Evolutionary conservation across 1,284 basidiomycete species (phyloP).

Genomic region (Moniliophthora roreri): DNA sequence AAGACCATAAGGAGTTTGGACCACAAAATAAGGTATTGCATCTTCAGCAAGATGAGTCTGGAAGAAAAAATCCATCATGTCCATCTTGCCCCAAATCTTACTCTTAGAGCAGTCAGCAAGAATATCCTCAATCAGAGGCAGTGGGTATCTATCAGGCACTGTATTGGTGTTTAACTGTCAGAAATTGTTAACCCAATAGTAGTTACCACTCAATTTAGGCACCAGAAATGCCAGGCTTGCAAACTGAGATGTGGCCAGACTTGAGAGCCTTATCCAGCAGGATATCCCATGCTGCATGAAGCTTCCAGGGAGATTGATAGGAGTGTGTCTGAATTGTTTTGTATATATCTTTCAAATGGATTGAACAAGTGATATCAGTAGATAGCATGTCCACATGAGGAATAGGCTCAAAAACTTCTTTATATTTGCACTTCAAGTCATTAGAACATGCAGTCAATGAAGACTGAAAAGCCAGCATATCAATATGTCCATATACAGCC

Average conservation of each 20-base stretch:
- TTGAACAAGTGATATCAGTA: conserved; percentile 23
- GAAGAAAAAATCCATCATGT: conserved; percentile 40
- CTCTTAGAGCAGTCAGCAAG: conserved; percentile 25
- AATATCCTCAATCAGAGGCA: conserved; percentile 32
- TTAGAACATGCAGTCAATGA: conserved; percentile 1
- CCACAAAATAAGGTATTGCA: conserved; percentile 27
- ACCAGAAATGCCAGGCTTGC: conserved; percentile 30
- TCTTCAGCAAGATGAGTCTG: conserved; percentile 33
- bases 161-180: conserved; percentile 25
- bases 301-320: conserved; percentile 26
- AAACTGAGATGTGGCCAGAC: conserved; percentile 23
- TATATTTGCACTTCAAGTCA: neutral
- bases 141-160: conserved; percentile 18
- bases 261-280: conserved; percentile 26
- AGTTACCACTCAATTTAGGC: conserved; percentile 28
- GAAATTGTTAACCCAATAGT: conserved; percentile 35
- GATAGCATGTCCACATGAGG: conserved; percentile 19
- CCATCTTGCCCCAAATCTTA: conserved; percentile 30
- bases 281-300: conserved; percentile 23
- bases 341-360: conserved; percentile 23
- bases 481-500: conserved; percentile 14
- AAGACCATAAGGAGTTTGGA: conserved; percentile 29
- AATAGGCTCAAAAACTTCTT: conserved; percentile 15
- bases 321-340: conserved; percentile 19
- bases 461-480: conserved; percentile 11